Base-by-base conservation (phyloP, 1,139 yeast species). In the Sugiyamaella paludigena region DNA sequence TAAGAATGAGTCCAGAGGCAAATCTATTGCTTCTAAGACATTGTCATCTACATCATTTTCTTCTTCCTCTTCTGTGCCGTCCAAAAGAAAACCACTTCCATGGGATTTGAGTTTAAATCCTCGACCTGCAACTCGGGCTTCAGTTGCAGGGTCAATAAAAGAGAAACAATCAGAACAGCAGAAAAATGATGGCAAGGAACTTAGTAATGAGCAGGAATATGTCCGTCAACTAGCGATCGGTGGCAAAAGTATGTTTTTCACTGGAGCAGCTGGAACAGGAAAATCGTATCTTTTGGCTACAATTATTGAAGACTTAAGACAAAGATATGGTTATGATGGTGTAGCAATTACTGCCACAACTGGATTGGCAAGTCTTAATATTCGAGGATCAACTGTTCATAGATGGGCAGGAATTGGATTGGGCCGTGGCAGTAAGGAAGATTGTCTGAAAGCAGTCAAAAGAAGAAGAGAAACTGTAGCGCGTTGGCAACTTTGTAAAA, bases 191-290 rank as follows among this genome's bases (percentile, higher is more conserved):
- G 7, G 8, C 16, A 43, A 31, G 9, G 24, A n/a, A 15, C 54
- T 56, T 27, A 49, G 51, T 31, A 44, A 47, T 12, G 58, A 53
- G 34, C 60, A 57, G 47, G 30, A 31, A 24, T 19, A 29, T 9
- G 53, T 57, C 2, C 35, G 47, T 10, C 26, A 47, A 5, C 26
- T 43, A 9, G 61, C 47, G 11, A 19, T 45, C 36, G 24, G 29
- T 10, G 62, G 62, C 1, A 34, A 50, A 16, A 58, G 47, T 35
- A n/a, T 59, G 42, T 91, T 91, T 64, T 89, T 84, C 63, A 89
- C 97, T 0, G 98, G 98, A 44, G 87, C 96, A 32, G 98, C 98
- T 0, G 98, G 98, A 60, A 89, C 97, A 0, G 98, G 98, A 59
- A 91, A 91, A 65, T 88, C 97, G 2, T 83, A 83, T 15, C 77